Conservation (phyloP, 73 alveolate species). For the Tetrahymena thermophila region DNA sequence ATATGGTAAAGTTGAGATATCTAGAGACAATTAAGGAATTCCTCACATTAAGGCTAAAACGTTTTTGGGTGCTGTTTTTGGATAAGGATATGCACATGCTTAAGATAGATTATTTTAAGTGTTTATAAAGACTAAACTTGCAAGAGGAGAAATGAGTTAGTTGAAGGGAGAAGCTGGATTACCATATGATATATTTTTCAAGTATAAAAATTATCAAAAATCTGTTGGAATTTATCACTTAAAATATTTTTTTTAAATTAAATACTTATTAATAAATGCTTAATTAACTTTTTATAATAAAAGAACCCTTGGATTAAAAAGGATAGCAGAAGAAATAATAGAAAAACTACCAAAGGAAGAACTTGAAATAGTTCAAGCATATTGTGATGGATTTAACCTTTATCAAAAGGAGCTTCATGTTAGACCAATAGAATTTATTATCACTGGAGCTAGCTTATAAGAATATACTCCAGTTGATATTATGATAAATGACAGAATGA, state of each 20-base stretch:
- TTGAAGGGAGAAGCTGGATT: constrained; percentile 19
- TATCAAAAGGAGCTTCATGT: neutral
- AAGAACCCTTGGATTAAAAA: neutral
- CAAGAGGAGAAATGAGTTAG: constrained; percentile 24
- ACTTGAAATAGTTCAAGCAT: neutral
- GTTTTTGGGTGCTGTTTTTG: constrained; percentile 13
- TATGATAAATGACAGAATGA: neutral
- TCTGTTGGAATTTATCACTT: too few relatives aligned
- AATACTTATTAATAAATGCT: too few relatives aligned
- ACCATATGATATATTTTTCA: neutral
- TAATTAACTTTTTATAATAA: neutral
- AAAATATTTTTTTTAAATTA: neutral
- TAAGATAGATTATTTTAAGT: constrained; percentile 36
- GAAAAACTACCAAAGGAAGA: neutral
- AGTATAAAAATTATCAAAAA: neutral
- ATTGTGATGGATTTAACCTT: neutral
- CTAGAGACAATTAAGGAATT: constrained; percentile 35
- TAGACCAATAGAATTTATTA: neutral
- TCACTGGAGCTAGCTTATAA: neutral
- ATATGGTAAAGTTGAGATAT: neutral
- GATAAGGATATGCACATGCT: constrained; percentile 35
- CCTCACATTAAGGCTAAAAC: constrained; percentile 29
- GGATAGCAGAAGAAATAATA: neutral
- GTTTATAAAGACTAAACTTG: constrained; percentile 4
- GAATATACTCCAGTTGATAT: neutral